Evolutionary conservation across 345 rosid species (phyloP).

Genomic region (Brassica nigra): DNA sequence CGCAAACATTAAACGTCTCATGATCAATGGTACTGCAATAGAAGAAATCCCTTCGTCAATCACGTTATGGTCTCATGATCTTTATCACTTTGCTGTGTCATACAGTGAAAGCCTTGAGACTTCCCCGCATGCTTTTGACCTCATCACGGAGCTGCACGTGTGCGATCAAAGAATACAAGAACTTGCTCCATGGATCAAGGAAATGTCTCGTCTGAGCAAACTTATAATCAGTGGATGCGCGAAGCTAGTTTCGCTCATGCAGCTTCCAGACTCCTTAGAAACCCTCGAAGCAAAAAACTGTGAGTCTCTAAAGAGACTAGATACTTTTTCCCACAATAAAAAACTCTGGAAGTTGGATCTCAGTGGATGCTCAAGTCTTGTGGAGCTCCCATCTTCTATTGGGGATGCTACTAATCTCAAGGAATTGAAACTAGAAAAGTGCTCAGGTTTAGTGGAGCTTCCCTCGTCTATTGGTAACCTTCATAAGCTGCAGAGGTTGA

Average conservation of each 20-base stretch:
- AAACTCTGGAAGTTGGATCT: background rate
- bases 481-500: background rate
- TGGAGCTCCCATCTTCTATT: background rate
- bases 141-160: background rate
- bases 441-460: background rate
- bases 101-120: background rate
- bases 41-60: background rate
- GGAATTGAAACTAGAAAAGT: background rate
- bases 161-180: background rate
- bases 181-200: background rate
- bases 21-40: background rate
- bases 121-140: background rate
- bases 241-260: background rate
- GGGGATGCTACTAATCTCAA: background rate
- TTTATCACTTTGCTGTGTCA: background rate
- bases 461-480: constrained; percentile 4
- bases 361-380: background rate
- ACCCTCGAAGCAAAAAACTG: background rate
- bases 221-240: background rate
- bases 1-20: background rate
- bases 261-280: background rate
- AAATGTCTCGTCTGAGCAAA: background rate
- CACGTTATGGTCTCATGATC: background rate
- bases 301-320: background rate
- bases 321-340: background rate